Percentiles rank a stretch among this genome's conserved stretches.
phyloP scores from a whole-genome alignment of 1,284 basidiomycete species.

The Cutaneotrichosporon spelunceum region DNA sequence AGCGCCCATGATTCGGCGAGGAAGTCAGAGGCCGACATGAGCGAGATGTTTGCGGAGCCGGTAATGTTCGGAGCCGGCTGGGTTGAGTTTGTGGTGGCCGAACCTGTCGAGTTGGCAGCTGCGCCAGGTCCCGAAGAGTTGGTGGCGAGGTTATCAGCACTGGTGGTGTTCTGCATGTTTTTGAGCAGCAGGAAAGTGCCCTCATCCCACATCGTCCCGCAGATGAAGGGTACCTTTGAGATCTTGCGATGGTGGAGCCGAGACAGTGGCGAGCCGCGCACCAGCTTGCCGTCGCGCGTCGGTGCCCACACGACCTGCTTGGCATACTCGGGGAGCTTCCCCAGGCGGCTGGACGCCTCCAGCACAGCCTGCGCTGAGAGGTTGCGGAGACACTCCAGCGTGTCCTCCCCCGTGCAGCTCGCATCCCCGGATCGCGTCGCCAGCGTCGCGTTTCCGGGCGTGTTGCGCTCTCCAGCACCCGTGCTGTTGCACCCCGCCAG shows the following conservation, averaged over 20 bases:
- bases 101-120: not conserved
- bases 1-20: slow-evolving; percentile 27
- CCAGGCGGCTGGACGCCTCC: not conserved
- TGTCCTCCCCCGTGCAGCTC: not conserved
- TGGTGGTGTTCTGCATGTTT: not conserved
- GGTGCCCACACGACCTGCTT: slow-evolving; percentile 22
- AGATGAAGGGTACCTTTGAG: slow-evolving; percentile 46
- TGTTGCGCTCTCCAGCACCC: not conserved
- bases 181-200: slow-evolving; percentile 22
- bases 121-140: not conserved
- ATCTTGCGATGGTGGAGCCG: slow-evolving; percentile 39
- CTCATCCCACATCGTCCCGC: slow-evolving; percentile 48
- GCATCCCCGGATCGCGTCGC: not conserved
- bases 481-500: slow-evolving; percentile 4
- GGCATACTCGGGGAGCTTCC: not conserved
- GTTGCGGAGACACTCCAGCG: slow-evolving; percentile 8
- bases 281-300: slow-evolving; percentile 44
- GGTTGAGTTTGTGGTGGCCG: slow-evolving; percentile 23
- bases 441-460: not conserved
- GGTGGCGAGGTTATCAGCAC: not conserved
- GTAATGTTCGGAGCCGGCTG: not conserved
- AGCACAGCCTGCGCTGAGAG: slow-evolving; percentile 7
- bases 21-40: slow-evolving; percentile 18
- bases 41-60: slow-evolving; percentile 27
- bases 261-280: slow-evolving; percentile 39